Conservation (phyloP, 192 early-diverging fungal genomes). For the Linnemannia hyalina region DNA sequence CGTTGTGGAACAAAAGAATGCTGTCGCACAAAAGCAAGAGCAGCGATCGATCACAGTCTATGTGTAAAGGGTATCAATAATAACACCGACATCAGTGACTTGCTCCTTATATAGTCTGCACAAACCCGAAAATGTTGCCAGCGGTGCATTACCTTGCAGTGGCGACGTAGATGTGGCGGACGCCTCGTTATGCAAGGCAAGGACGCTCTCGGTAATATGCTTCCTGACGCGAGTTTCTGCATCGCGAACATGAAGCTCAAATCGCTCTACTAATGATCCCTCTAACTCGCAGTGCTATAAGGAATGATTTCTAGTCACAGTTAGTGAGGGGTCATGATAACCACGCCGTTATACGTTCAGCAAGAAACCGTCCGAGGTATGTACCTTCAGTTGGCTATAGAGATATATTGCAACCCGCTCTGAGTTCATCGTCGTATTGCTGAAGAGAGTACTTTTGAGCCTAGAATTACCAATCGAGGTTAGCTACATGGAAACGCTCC, state of each 20-base stretch:
- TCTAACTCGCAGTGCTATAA: background rate
- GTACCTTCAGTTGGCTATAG: conserved; percentile 20
- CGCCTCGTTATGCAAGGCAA: conserved; percentile 10
- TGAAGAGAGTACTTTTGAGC: conserved; percentile 15
- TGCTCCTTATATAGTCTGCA: background rate
- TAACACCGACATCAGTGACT: background rate
- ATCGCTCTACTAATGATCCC: background rate
- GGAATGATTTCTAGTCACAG: background rate
- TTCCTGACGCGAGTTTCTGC: conserved; percentile 22
- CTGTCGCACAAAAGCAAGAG: conserved; percentile 35
- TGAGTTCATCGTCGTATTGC: background rate
- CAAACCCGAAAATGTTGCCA: background rate
- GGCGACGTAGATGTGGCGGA: background rate
- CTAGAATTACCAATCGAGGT: background rate
- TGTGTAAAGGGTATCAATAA: background rate
- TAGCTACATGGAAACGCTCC: background rate
- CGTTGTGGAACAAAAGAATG: conserved; percentile 33
- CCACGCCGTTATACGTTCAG: background rate
- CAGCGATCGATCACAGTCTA: conserved; percentile 29
- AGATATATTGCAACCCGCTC: conserved; percentile 33
- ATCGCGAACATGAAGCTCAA: background rate
- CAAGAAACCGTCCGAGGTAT: background rate
- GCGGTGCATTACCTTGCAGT: conserved; percentile 5
- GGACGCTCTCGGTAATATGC: conserved; percentile 18
- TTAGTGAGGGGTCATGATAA: background rate